Percentiles rank a stretch among this genome's conserved stretches.
These are phyloP conservation scores for Tetrahymena borealis DNA, from an alignment of 73 alveolate genomes.

Conservation along the genomic window DNA sequence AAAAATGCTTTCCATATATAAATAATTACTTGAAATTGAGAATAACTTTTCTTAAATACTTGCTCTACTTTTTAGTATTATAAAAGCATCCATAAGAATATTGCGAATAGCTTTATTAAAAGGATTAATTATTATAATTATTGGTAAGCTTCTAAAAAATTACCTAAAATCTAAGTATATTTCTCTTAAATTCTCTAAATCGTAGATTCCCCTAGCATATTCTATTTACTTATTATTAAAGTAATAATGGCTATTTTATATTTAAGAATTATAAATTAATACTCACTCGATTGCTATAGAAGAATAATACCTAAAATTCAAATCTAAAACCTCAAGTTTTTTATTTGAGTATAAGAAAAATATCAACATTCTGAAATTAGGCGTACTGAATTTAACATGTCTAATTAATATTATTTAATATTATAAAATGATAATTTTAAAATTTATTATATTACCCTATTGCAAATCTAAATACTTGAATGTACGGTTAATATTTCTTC, in stretches of 20 bases:
- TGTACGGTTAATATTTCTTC: not conserved
- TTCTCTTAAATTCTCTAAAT: not conserved
- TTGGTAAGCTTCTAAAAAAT: not conserved
- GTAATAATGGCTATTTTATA: not conserved
- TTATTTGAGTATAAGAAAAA: not conserved
- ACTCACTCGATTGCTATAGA: not conserved
- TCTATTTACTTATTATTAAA: not conserved
- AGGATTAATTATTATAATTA: not conserved
- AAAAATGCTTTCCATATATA: too few relatives aligned
- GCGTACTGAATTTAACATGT: not conserved
- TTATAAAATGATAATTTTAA: not conserved
- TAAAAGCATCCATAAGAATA: not conserved
- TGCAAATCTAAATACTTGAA: not conserved
- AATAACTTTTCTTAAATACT: not conserved
- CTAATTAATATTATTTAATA: not conserved
- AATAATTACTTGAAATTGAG: not conserved
- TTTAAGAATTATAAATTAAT: not conserved
- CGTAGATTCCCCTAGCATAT: not conserved
- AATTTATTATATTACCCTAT: not conserved
- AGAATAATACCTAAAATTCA: not conserved
- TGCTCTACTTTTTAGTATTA: not conserved
- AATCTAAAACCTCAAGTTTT: not conserved
- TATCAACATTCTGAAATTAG: not conserved
- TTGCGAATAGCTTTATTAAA: not conserved
- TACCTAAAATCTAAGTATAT: not conserved